These are phyloP conservation scores for Coemansia sp. DNA, from an alignment of 192 early-diverging fungal genomes.

Conservation along the genomic window DNA sequence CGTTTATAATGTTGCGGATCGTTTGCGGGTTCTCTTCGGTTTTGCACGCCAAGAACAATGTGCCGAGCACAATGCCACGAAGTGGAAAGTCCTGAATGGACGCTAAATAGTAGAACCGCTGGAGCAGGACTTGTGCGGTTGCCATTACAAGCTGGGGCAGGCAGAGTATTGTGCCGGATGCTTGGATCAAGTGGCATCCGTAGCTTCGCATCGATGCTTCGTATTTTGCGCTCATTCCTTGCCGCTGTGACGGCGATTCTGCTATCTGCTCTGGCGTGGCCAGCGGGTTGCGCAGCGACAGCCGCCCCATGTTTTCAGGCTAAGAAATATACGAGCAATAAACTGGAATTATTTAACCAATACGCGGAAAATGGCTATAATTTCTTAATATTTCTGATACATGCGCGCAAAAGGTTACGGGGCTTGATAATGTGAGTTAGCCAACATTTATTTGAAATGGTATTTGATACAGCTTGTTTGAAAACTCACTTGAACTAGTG, in stretches of 20 bases:
- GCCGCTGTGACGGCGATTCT: slow-evolving; percentile 61
- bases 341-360: no score
- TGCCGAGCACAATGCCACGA: slow-evolving; percentile 65
- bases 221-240: slow-evolving; percentile 59
- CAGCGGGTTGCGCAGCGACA: slow-evolving; percentile 78
- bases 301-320: slow-evolving; percentile 36
- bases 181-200: slow-evolving; percentile 81
- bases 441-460: no score
- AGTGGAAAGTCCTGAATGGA: slow-evolving; percentile 71
- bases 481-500: no score
- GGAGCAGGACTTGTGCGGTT: slow-evolving; percentile 92
- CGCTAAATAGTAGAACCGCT: slow-evolving; percentile 86
- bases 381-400: no score
- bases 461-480: no score
- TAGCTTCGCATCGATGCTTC: slow-evolving; percentile 73
- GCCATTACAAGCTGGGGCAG: slow-evolving; percentile 93
- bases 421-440: no score
- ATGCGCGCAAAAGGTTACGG: no score
- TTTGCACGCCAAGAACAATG: slow-evolving; percentile 74
- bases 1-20: slow-evolving; percentile 81
- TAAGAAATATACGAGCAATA: no score
- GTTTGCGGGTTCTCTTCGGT: slow-evolving; percentile 76
- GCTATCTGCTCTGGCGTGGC: slow-evolving; percentile 69
- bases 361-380: no score
- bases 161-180: slow-evolving; percentile 68